Evolutionary conservation across 371 early-diverging fungal genomes (phyloP), one percentile per base, ranked within the genome.

Genomic region (Basidiobolus meristosporus): DNA sequence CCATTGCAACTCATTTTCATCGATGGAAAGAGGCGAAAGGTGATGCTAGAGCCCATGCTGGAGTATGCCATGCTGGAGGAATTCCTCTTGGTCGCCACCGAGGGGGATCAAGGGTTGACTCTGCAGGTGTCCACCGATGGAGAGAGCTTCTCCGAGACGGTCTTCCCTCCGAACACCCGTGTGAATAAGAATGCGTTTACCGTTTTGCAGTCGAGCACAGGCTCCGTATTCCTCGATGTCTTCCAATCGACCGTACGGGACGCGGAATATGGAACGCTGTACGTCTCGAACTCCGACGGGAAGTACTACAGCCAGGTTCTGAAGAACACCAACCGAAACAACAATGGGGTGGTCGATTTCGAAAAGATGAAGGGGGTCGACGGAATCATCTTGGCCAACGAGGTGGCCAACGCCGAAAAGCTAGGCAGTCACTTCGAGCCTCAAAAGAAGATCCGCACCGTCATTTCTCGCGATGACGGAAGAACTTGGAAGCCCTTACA

Each of bases 351-450:
- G 32, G 93, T 93, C 12, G 97, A 95, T 49, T 77, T 85, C 51
- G 93, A 91, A 56, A 79, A 79, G 50, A 70, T 97, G 42, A 67
- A 74, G 41, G 82, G 79, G 4, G 63, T 95, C 5, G 67, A 73
- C 23, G 92, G 93, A 16, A 70, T 89, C 44, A 65, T 87, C 12
- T 43, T 97, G 5, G 90, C 84, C 10, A 97, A 97, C 50, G 68
- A 70, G 36, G 87, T 93, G 1, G 50, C 53, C 31, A 90, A 89
- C 40, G 65, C 73, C 0, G 63, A 65, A 11, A 76, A 68, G 2
- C 43, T 81, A 31, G 50, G n/a, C n/a, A n/a, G n/a, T 53, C 10
- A 66, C 67, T n/a, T n/a, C 34, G 72, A 64, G 40, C 56, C 54
- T 11, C 41, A 42, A 31, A 89, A 90, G 60, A 50, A 63, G 32